A percentile compares a stretch with the other conserved stretches of the same genome.
phyloP scores from a whole-genome alignment of 1,284 basidiomycete species.

The Cystobasidiaceae sp. region DNA sequence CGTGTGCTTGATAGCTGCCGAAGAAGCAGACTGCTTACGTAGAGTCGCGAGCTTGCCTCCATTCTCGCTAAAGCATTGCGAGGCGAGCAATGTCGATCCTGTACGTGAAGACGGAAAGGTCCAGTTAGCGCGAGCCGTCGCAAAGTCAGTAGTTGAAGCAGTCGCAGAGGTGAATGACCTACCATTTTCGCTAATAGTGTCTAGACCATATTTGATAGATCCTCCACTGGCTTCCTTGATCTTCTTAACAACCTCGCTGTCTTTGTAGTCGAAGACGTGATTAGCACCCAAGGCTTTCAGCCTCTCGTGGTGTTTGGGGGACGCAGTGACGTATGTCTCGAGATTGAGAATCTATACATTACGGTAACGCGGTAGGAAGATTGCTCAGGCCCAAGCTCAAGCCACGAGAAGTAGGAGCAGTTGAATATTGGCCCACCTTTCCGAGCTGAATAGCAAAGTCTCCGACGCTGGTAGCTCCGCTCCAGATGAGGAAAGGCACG shows the following conservation, averaged over 20 bases:
- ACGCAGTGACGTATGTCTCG: constrained; percentile 57
- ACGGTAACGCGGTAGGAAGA: no score
- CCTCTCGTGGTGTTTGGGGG: constrained; percentile 49
- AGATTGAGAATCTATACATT: constrained; percentile 54
- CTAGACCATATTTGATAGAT: constrained; percentile 33
- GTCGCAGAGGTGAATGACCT: no score
- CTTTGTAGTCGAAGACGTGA: constrained; percentile 52
- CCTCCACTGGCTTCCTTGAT: constrained; percentile 30
- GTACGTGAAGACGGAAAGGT: neutral
- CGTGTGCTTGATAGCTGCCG: neutral
- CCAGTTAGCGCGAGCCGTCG: no score
- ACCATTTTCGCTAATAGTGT: constrained; percentile 37
- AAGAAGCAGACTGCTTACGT: neutral
- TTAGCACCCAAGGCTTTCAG: constrained; percentile 57
- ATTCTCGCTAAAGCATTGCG: constrained; percentile 4
- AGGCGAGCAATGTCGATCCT: neutral
- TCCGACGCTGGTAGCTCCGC: constrained; percentile 51
- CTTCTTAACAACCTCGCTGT: constrained; percentile 32
- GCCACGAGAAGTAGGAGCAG: no score
- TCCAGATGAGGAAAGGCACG: constrained; percentile 48
- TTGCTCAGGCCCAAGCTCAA: neutral
- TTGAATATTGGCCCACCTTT: constrained; percentile 38
- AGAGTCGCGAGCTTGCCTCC: constrained; percentile 32
- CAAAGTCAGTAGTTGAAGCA: neutral
- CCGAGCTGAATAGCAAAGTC: constrained; percentile 57